Conservation (phyloP, 1,139 yeast species). For the Zygosaccharomyces pseudobailii region DNA sequence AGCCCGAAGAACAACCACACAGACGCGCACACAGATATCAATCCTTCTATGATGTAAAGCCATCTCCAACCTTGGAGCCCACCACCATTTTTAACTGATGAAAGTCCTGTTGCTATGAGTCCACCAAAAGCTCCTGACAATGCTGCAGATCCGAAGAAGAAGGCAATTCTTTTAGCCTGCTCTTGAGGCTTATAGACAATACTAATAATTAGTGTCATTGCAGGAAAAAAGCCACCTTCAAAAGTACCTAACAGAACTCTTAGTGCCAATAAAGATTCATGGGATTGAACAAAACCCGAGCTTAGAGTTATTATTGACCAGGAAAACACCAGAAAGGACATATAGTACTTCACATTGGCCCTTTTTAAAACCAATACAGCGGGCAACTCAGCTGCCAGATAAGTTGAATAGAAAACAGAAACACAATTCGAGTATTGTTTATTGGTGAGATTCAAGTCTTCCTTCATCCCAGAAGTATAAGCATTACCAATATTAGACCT, state of each 20-base stretch:
- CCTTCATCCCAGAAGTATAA: constrained; percentile 44
- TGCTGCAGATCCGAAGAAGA: constrained; percentile 35
- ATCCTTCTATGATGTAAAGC: constrained; percentile 40
- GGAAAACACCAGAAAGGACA: constrained; percentile 35
- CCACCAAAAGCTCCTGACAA: constrained; percentile 41
- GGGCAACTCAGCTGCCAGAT: constrained; percentile 43
- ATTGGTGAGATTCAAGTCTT: constrained; percentile 32
- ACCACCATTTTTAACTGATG: constrained; percentile 23
- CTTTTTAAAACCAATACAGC: constrained; percentile 37
- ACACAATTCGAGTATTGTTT: constrained; percentile 44
- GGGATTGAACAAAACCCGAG: constrained; percentile 39
- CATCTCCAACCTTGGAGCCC: constrained; percentile 38
- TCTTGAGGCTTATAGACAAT: constrained; percentile 37
- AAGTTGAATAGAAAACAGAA: constrained; percentile 47
- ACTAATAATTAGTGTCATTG: constrained; percentile 35
- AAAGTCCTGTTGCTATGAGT: constrained; percentile 37
- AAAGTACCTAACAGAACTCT: constrained; percentile 45
- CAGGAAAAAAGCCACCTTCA: constrained; percentile 50
- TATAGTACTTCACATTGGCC: constrained; percentile 37
- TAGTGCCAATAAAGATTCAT: constrained; percentile 39
- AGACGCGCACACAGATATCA: constrained; percentile 34
- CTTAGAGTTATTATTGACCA: constrained; percentile 50
- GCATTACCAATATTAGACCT: constrained; percentile 50
- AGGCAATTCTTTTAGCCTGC: constrained; percentile 37
- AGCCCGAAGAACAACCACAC: constrained; percentile 34